Evolutionary conservation across 208 protist genomes (phyloP).

Genomic region (Trypanosoma conorhini): DNA sequence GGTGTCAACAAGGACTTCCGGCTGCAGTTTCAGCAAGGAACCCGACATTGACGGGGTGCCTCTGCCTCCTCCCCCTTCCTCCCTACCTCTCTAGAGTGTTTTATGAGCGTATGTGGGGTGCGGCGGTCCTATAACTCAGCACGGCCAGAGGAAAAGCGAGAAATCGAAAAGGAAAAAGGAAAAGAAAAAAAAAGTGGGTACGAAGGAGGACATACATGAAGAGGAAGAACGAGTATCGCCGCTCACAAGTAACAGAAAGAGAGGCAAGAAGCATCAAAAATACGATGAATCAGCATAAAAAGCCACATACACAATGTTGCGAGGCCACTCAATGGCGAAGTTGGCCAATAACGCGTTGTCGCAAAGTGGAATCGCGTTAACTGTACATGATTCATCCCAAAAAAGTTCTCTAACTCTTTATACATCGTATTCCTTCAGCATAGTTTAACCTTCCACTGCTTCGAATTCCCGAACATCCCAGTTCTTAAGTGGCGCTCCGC

Average conservation of each 20-base stretch:
- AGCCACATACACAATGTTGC: no score
- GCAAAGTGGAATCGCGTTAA: background rate
- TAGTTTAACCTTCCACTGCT: background rate
- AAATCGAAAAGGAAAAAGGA: constrained; percentile 13
- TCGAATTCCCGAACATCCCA: no score
- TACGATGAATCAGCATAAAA: background rate
- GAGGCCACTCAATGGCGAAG: no score
- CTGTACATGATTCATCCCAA: background rate
- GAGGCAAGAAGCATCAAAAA: background rate
- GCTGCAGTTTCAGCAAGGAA: constrained; percentile 12
- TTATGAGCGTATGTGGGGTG: no score
- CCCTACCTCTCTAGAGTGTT: background rate
- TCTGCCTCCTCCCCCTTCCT: background rate
- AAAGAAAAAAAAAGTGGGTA: constrained; percentile 9
- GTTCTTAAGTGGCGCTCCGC: constrained; percentile 4
- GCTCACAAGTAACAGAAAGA: no score
- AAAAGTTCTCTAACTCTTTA: background rate
- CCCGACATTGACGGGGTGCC: background rate
- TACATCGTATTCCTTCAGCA: background rate
- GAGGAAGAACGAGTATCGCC: background rate
- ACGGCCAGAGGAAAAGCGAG: constrained; percentile 5
- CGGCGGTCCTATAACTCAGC: no score
- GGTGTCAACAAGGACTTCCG: background rate
- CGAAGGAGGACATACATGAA: background rate
- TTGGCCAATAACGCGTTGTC: no score